Base-by-base conservation (phyloP, 2,329 filamentous ascomycete genomes). In the Exophiala phaeomuriformis region DNA sequence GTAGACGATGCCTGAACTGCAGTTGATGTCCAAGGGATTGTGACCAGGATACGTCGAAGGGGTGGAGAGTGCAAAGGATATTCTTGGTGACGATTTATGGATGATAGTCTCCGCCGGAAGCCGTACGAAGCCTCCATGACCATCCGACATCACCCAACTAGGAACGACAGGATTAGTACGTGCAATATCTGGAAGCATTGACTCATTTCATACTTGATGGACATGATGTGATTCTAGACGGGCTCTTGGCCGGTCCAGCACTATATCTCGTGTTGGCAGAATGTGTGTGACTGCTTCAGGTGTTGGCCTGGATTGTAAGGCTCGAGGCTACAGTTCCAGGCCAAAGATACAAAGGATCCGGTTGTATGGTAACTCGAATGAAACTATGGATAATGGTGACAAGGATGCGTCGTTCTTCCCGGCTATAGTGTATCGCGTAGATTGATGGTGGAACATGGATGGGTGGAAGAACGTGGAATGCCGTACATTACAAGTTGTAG, bases 141-240 rank as follows among this genome's bases (percentile, higher is more conserved):
- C 80, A 66, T 85, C 83, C 66, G 95, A 82, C 90, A 96, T 96
- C 43, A 96, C 91, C 91, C 91, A 96, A 69, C 84, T 88, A 68
- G 58, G 37, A 29, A 43, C 30, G 45, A 10, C 35, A 48, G 2
- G 37, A 37, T 47, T 37, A 47, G 29, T 8, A 8, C 9, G 29
- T 32, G 8, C 10, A 5, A 6, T 30, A 6, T 4, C 4, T 30
- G 43, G 31, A 32, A 9, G 30, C 5, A 27, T 12, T 12, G 12
- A 10, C 6, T 46, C 28, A 10, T 6, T 7, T 5, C 43, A 5
- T 46, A 46, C 43, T 46, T 46, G 43, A 46, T 46, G 28, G 43
- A 46, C 43, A 46, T 46, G 43, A 27, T 30, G 40, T 8, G 36
- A n/a, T 39, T 5, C 4, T 39, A 39, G 5, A n/a, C 5, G 10